A percentile compares a stretch with the other conserved stretches of the same genome.
Evolutionary conservation across 2,329 filamentous ascomycete species (phyloP).

Genomic region (Saccharata proteae): DNA sequence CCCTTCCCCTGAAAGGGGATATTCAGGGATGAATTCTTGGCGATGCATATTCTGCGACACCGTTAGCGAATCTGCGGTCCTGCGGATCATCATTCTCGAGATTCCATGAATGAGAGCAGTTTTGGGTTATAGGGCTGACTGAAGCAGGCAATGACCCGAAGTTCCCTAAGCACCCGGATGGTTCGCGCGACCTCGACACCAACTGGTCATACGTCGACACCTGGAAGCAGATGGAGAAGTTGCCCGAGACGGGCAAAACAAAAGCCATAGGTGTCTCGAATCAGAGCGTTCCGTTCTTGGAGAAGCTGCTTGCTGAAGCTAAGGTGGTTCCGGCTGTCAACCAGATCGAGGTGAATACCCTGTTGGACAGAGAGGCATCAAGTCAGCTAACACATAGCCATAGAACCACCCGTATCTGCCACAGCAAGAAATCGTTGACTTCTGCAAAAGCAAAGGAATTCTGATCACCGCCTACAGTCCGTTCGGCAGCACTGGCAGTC

Average conservation of each 20-base stretch:
- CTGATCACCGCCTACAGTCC: slow-evolving; percentile 58
- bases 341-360: slow-evolving; percentile 36
- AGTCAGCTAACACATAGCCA: slow-evolving; percentile 32
- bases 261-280: slow-evolving; percentile 41
- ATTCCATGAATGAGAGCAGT: neutral
- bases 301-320: slow-evolving; percentile 42
- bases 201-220: slow-evolving; percentile 61
- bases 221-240: slow-evolving; percentile 64
- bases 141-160: slow-evolving; percentile 51
- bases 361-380: too few relatives aligned
- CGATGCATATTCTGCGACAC: too few relatives aligned
- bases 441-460: slow-evolving; percentile 56
- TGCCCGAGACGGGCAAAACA: slow-evolving; percentile 34
- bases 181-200: slow-evolving; percentile 58
- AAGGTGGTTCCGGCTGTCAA: slow-evolving; percentile 56
- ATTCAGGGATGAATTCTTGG: too few relatives aligned
- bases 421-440: slow-evolving; percentile 59
- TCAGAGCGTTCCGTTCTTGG: slow-evolving; percentile 35
- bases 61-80: too few relatives aligned
- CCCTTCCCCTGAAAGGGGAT: too few relatives aligned
- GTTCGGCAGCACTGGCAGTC: slow-evolving; percentile 36
- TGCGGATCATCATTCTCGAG: too few relatives aligned
- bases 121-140: slow-evolving; percentile 14
- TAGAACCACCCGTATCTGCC: slow-evolving; percentile 62
- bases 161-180: slow-evolving; percentile 64